phyloP scores from a whole-genome alignment of 176 grass and related monocot genomes.

The Stipa capillata region DNA sequence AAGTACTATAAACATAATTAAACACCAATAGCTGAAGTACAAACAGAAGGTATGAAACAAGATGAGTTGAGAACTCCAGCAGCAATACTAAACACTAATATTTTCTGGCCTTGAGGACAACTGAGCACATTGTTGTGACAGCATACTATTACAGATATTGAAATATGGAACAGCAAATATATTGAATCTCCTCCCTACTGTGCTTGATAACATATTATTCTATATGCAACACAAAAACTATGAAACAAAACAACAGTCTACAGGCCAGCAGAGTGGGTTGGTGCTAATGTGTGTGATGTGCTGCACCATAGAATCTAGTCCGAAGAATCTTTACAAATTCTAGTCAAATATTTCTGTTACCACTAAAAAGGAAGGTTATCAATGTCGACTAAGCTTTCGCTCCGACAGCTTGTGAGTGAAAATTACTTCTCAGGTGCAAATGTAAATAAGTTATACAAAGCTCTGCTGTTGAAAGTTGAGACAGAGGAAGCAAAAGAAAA shows the following conservation, averaged over 20 bases:
- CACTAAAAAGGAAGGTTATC: background rate
- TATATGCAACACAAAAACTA: background rate
- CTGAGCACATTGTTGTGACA: background rate
- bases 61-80: background rate
- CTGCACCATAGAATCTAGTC: background rate
- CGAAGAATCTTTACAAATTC: background rate
- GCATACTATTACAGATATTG: background rate
- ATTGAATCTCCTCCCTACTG: background rate
- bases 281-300: background rate
- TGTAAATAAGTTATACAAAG: background rate
- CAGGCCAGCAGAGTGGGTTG: background rate
- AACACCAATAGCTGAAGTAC: background rate
- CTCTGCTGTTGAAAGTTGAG: background rate
- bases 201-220: slow-evolving; percentile 2
- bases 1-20: background rate
- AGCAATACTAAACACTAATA: background rate
- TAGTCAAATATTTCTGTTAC: background rate
- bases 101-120: background rate
- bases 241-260: background rate
- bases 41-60: background rate
- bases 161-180: background rate
- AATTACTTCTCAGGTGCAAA: background rate
- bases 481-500: background rate
- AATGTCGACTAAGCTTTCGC: background rate
- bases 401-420: background rate